Percentiles rank a stretch among this genome's conserved stretches.
Evolutionary conservation across 2,329 filamentous ascomycete genomes (phyloP).

Genomic region (Cadophora sp.): DNA sequence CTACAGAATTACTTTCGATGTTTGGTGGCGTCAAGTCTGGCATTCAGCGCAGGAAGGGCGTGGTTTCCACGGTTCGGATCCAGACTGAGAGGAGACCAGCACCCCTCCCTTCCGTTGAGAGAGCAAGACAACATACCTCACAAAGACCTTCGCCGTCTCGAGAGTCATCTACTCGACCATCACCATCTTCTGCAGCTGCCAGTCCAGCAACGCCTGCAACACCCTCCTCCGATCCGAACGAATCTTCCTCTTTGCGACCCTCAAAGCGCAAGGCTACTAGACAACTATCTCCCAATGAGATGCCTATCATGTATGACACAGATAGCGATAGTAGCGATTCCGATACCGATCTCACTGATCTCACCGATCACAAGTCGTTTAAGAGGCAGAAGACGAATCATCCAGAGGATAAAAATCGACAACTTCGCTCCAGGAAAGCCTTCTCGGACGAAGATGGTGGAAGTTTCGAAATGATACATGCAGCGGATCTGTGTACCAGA

Average conservation of each 20-base stretch:
- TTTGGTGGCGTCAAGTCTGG: conserved; percentile 15
- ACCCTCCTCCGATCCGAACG: conserved; percentile 22
- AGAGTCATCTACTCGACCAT: conserved; percentile 13
- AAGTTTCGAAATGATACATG: conserved; percentile 58
- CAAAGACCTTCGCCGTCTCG: neutral
- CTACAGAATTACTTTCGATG: neutral
- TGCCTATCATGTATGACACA: conserved; percentile 29
- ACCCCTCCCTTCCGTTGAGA: conserved; percentile 18
- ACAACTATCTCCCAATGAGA: conserved; percentile 31
- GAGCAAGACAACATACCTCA: neutral
- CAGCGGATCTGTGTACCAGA: conserved; percentile 61
- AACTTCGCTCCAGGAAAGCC: conserved; percentile 36
- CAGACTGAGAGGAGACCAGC: conserved; percentile 6
- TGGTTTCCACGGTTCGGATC: conserved; percentile 11
- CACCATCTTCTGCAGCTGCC: conserved; percentile 10
- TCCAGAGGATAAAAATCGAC: conserved; percentile 37
- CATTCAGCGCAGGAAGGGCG: conserved; percentile 11
- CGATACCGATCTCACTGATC: conserved; percentile 15
- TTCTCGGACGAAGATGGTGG: conserved; percentile 37
- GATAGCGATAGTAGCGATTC: conserved; percentile 28
- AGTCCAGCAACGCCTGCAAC: conserved; percentile 23
- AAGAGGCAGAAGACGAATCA: conserved; percentile 36
- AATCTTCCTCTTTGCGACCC: conserved; percentile 23
- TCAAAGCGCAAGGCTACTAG: conserved; percentile 32
- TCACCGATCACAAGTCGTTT: conserved; percentile 14